Conservation (phyloP, 1,139 yeast species). For the Petasospora rhodanensis region DNA sequence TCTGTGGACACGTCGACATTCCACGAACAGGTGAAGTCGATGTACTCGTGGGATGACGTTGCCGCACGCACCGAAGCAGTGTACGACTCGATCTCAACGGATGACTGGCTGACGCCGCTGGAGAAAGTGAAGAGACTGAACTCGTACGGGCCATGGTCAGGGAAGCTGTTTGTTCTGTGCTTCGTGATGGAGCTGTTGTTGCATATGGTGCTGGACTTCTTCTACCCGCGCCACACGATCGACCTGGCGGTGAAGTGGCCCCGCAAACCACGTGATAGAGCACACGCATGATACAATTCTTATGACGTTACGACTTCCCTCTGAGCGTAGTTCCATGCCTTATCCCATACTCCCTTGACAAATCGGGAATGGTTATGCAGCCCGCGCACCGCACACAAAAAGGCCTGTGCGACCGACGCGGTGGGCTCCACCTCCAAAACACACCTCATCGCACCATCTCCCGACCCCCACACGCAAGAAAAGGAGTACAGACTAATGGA, state of each 20-base stretch:
- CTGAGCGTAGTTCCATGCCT: no score
- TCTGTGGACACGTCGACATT: slow-evolving; percentile 68
- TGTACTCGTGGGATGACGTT: slow-evolving; percentile 93
- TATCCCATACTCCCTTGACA: no score
- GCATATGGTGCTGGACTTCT: slow-evolving; percentile 57
- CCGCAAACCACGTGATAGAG: no score
- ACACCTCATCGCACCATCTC: no score
- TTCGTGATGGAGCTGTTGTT: slow-evolving; percentile 58
- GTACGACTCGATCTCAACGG: slow-evolving; percentile 49
- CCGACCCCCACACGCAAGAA: no score
- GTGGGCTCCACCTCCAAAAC: no score
- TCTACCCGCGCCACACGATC: slow-evolving; percentile 62
- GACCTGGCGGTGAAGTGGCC: slow-evolving; percentile 47
- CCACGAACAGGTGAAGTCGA: slow-evolving; percentile 69
- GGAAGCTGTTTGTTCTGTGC: slow-evolving; percentile 50
- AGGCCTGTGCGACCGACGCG: no score
- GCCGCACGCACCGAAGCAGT: slow-evolving; percentile 84
- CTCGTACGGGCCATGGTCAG: slow-evolving; percentile 63
- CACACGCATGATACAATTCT: no score
- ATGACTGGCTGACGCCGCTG: slow-evolving; percentile 41
- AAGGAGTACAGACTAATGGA: no score
- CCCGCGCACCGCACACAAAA: no score
- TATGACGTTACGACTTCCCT: no score
- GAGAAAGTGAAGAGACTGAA: slow-evolving; percentile 50
- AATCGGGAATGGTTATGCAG: no score